Evolutionary conservation across 176 grass and related monocot genomes (phyloP), one percentile per base, ranked within the genome.

Genomic region (Tillandsia fasciculata): DNA sequence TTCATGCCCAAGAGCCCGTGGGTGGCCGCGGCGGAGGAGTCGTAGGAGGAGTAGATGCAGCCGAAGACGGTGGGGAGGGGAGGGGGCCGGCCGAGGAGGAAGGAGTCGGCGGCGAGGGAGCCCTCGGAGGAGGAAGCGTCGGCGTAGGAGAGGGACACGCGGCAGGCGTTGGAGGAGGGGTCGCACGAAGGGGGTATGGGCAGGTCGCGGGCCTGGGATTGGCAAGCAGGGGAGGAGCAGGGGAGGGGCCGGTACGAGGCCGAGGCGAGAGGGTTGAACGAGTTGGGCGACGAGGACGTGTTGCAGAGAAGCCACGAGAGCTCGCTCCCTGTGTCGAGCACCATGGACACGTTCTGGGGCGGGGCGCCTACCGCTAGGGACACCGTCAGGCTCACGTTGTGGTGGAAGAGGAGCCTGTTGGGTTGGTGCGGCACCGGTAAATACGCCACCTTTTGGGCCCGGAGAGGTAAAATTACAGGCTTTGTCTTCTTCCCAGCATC

Each of bases 251-350:
- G 33, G 71, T 91, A 96, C 18, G 85, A 72, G 10, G 18, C 79
- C 22, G 91, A 96, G 9, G 57, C 56, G 17, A 53, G 14, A 23
- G 74, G 53, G 5, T 88, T 76, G 79, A 96, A 96, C 13, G 48
- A 22, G 26, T 11, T 18, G 1, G 24, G 51, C 10, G 20, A 4
- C 9, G 29, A 64, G 66, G 10, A 87, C 68, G 65, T 53, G 64
- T 87, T 90, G 84, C 91, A 96, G 66, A 85, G 84, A 18, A 90
- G 73, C 91, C 87, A 96, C n/a, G 84, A 90, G 54, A 96, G 79
- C 83, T 96, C 87, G 76, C 87, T 96, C 68, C 91, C 87, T 50
- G 87, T 96, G 82, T 96, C 91, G 42, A 96, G 82, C 50, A 91
- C 91, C 91, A 88, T 88, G 11, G 91, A 85, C 2, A 82, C 80